phyloP scores from a whole-genome alignment of 805 yeast species.

The Lachancea meyersii region DNA sequence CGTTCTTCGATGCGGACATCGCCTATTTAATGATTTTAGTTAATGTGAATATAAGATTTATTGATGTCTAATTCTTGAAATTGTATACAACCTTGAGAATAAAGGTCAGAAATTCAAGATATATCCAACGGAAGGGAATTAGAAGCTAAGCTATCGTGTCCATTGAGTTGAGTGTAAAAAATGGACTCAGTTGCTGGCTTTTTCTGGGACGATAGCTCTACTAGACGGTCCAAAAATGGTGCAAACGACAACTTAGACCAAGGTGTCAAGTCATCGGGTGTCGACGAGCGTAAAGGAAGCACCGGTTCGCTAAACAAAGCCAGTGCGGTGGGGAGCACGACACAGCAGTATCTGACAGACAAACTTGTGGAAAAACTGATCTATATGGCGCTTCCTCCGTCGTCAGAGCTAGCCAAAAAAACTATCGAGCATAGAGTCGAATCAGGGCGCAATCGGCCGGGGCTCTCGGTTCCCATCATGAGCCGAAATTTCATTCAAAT shows the following conservation, averaged over 20 bases:
- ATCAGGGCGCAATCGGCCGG: constrained; percentile 59
- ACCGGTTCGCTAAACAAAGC: not conserved
- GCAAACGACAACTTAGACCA: not conserved
- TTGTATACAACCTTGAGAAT: no score
- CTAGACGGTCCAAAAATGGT: not conserved
- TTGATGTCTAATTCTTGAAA: not conserved
- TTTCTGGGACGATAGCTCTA: constrained; percentile 24
- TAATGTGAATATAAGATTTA: not conserved
- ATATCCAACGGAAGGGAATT: no score
- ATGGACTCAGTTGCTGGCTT: constrained; percentile 30
- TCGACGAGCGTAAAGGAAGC: constrained; percentile 5
- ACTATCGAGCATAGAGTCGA: constrained; percentile 49
- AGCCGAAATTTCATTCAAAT: constrained; percentile 58
- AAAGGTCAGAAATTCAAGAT: not conserved
- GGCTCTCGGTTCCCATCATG: constrained; percentile 62
- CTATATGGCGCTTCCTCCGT: constrained; percentile 65
- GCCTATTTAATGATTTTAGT: not conserved
- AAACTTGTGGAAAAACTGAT: constrained; percentile 66
- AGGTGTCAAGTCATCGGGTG: not conserved
- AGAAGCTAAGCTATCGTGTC: no score
- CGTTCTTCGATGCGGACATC: not conserved
- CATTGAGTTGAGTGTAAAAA: no score
- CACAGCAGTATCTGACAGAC: constrained; percentile 47
- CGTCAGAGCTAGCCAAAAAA: constrained; percentile 41
- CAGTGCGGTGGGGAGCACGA: not conserved